Conservation (phyloP, 768 basidiomycete genomes). For the Hygrocybe punicea region DNA sequence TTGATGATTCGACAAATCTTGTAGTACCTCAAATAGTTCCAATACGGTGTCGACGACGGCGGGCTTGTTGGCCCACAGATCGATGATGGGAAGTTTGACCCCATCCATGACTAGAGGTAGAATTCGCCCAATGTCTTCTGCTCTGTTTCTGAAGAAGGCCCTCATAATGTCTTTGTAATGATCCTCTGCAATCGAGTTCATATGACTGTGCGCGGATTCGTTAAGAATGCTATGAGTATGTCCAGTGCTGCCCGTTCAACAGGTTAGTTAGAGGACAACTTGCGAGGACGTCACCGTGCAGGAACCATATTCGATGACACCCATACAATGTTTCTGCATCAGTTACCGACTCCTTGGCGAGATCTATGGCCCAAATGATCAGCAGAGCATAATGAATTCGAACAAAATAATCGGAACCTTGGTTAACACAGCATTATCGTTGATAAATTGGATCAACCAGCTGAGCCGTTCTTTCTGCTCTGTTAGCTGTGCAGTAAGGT, state of each 20-base stretch:
- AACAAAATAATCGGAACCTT: too few relatives aligned
- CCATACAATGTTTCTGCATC: conserved; percentile 89
- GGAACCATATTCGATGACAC: conserved; percentile 76
- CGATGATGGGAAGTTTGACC: conserved; percentile 61
- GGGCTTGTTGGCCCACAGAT: conserved; percentile 83
- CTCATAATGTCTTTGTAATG: conserved; percentile 75
- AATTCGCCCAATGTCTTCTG: conserved; percentile 62
- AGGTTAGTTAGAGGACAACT: conserved; percentile 19
- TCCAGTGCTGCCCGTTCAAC: conserved; percentile 41
- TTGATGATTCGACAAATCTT: conserved; percentile 42
- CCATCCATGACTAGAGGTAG: conserved; percentile 64
- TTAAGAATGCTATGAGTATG: conserved; percentile 62
- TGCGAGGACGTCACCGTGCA: conserved; percentile 66
- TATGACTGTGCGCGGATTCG: conserved; percentile 65
- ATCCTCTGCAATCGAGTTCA: conserved; percentile 54
- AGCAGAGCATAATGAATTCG: too few relatives aligned
- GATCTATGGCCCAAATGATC: too few relatives aligned
- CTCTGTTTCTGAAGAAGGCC: conserved; percentile 74
- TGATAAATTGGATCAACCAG: too few relatives aligned
- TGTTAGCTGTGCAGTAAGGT: too few relatives aligned
- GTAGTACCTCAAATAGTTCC: conserved; percentile 69
- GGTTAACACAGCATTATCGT: too few relatives aligned
- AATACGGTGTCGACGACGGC: conserved; percentile 64
- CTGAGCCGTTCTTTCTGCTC: too few relatives aligned
- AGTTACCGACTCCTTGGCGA: too few relatives aligned